Base-by-base conservation (phyloP, 1,139 yeast species). In the Magnusiomyces tetraspermus region DNA sequence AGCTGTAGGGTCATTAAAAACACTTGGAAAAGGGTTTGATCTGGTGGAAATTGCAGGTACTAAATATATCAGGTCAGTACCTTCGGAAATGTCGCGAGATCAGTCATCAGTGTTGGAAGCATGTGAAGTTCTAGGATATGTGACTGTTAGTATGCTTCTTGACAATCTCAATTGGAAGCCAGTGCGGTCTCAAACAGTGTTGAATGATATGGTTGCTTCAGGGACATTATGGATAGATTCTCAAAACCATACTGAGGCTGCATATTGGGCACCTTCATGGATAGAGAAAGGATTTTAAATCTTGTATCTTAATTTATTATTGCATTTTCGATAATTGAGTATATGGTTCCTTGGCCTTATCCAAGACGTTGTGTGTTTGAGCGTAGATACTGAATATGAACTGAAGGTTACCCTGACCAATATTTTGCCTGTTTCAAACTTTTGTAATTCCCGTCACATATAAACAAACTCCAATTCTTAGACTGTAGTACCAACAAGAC, bases 181-280 rank as follows among this genome's bases (percentile, higher is more conserved):
- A 11, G 71, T 77, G 1, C 71, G 96, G 53, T 76, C 87, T 54
- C 74, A 75, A 58, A 71, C 82, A 0, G 85, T 82, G 11, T 66
- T 90, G 21, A 83, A 85, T 48, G 94, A 85, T 55, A 82, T 89
- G 87, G 83, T 88, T 2, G 75, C 84, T 63, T 77, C 77, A 50
- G 96, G 97, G 11, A 72, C 87, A 49, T 70, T 89, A 26, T 89
- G 97, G 97, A 72, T 88, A 1, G 97, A 89, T 63, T 67, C 68
- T 2, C 85, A 79, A 60, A 26, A 23, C 26, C 65, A 76, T 11
- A 70, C 69, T 0, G 88, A 80, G 58, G 67, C 67, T 30, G 76
- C 74, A 59, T 87, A 77, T 63, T 87, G 95, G 95, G 73, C 75
- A 40, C 78, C 83, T 36, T 69, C 78, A 11, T 75, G 78, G 78